phyloP scores from a whole-genome alignment of 108 stramenopile genomes.

The Phaeodactylum tricornutum region DNA sequence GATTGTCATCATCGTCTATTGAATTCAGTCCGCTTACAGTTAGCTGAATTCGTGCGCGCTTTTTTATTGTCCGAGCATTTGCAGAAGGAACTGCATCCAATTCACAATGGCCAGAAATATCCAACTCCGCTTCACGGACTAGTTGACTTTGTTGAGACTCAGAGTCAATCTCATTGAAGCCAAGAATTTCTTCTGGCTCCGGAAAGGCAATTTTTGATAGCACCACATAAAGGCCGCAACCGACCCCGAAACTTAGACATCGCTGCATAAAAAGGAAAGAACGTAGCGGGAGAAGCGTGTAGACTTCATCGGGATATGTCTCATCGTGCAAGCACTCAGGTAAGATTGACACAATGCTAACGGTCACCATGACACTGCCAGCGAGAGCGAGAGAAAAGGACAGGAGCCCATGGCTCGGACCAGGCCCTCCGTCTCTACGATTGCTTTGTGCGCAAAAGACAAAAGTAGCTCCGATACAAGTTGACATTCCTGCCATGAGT shows the following conservation, averaged over 20 bases:
- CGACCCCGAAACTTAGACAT: conserved; percentile 9
- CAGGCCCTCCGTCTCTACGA: conserved; percentile 4
- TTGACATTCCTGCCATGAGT: conserved; percentile 53
- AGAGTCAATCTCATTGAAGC: conserved; percentile 1
- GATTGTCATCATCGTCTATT: conserved; percentile 1
- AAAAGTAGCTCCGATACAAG: conserved; percentile 61
- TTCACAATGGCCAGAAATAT: not conserved
- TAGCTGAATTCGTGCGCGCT: not conserved
- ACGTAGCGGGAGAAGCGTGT: conserved; percentile 18
- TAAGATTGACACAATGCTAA: conserved; percentile 29
- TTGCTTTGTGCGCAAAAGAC: conserved; percentile 44
- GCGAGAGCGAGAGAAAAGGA: conserved; percentile 49
- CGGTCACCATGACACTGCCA: conserved; percentile 52
- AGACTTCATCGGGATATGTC: conserved; percentile 5
- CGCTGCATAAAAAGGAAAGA: conserved; percentile 15
- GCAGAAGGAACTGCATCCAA: not conserved
- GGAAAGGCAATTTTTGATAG: conserved; percentile 44
- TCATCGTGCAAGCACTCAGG: conserved; percentile 35
- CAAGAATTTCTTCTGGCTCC: conserved; percentile 53
- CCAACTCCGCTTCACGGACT: not conserved
- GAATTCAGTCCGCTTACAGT: not conserved
- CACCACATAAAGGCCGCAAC: conserved; percentile 16
- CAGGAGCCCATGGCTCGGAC: conserved; percentile 37
- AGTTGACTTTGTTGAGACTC: conserved; percentile 5
- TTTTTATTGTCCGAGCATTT: not conserved